Evolutionary conservation across 2,329 filamentous ascomycete species (phyloP), one percentile per base, ranked within the genome.

Genomic region (Pyrenophora graminea): DNA sequence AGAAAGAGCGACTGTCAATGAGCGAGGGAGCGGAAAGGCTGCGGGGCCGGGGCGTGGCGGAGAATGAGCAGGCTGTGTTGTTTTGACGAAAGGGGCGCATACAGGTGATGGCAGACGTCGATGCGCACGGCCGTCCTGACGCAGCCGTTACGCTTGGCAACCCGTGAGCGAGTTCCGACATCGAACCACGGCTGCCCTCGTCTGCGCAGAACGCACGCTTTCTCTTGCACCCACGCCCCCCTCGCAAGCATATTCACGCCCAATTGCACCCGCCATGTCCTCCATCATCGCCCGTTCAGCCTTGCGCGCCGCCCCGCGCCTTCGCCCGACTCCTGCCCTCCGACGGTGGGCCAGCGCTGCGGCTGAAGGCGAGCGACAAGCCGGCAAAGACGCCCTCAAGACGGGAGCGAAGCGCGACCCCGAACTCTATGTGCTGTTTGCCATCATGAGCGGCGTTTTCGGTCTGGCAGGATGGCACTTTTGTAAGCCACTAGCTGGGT

Each of bases 381-480:
- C 65, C 58, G 73, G 74, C 71, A 76, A 74, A 66, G 64, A 75
- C 57, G 74, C 73, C 62, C 76, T 89, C 68, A 81, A 83, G 70
- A 80, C 84, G 72, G 86, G 82, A 64, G 84, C 85, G 49, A 86
- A 83, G 79, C 79, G 79, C 73, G 86, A 90, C 74, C 87, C 87
- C 52, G 87, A 90, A 79, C 85, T 90, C 72, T 89, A 87, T 73
- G 87, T 97, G 71, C 88, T 99, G 62, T 84, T 92, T 60, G 90
- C 85, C 71, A 87, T 97, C 75, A 96, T 97, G 91, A 86, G 88
- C 68, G 87, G 87, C 74, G 89, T 90, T 68, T 89, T 97, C 71
- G 86, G 87, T 70, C 86, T 94, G 67, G 93, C 90, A 63, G 93
- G 93, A 74, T 96, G 87, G 85, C 91, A 92, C 80, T 90, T 94